phyloP scores from a whole-genome alignment of 1,284 basidiomycete genomes.

The Xanthoconium separans region DNA sequence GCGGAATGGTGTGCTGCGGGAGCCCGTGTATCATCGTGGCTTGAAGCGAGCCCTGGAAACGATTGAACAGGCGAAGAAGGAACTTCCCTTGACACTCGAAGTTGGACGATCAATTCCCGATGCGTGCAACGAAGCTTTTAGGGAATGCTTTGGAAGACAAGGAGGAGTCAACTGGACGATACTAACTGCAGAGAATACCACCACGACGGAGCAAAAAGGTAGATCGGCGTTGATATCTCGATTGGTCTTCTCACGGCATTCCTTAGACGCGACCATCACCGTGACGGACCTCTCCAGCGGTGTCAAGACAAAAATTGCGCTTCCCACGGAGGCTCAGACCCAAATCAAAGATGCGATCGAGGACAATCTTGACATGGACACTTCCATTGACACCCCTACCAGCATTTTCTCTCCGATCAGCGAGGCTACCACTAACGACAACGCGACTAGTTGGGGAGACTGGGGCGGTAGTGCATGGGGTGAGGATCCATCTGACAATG shows the following conservation, averaged over 20 bases:
- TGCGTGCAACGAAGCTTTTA: conserved; percentile 46
- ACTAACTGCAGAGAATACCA: not conserved
- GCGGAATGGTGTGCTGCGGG: conserved; percentile 53
- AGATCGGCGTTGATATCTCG: not conserved
- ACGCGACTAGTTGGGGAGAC: conserved; percentile 4
- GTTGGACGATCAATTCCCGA: conserved; percentile 58
- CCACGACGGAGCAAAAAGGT: conserved; percentile 11
- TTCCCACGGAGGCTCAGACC: conserved; percentile 24
- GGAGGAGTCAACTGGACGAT: conserved; percentile 32
- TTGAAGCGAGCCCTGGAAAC: conserved; percentile 49
- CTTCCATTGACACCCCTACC: conserved; percentile 3
- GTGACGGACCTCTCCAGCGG: conserved; percentile 25
- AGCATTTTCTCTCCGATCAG: not conserved
- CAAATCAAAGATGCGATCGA: conserved; percentile 30
- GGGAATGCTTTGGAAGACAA: conserved; percentile 46
- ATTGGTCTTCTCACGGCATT: conserved; percentile 8
- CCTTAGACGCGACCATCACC: conserved; percentile 11
- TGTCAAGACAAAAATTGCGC: conserved; percentile 13
- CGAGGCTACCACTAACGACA: not conserved
- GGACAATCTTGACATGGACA: conserved; percentile 31
- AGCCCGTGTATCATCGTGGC: conserved; percentile 38
- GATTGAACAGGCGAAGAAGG: conserved; percentile 48
- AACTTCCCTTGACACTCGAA: conserved; percentile 56
- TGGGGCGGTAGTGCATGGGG: conserved; percentile 4
- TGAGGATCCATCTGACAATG: conserved; percentile 1